Evolutionary conservation across 2,329 filamentous ascomycete genomes (phyloP).

Genomic region (Ascocoryne sarcoides): DNA sequence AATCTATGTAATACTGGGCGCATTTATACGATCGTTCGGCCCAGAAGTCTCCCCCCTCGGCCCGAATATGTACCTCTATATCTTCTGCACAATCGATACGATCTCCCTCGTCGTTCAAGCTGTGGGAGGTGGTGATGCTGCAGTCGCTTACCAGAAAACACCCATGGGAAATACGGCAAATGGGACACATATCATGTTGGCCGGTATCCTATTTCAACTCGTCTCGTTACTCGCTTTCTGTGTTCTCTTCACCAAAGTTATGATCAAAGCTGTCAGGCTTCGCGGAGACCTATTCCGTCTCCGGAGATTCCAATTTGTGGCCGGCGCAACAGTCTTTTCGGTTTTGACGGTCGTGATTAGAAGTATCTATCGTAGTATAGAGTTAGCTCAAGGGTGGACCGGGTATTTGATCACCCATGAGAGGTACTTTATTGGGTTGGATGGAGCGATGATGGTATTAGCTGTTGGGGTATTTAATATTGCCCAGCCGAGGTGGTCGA

Average conservation of each 20-base stretch:
- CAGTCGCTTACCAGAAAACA: slow-evolving; percentile 5
- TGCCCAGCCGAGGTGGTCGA: slow-evolving; percentile 5
- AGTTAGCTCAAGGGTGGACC: slow-evolving; percentile 35
- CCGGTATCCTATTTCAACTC: slow-evolving; percentile 31
- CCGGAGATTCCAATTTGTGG: slow-evolving; percentile 1
- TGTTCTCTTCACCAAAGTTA: slow-evolving; percentile 32
- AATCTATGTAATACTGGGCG: slow-evolving; percentile 55
- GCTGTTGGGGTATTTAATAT: slow-evolving; percentile 30
- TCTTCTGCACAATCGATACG: slow-evolving; percentile 51
- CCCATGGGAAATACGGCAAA: slow-evolving; percentile 5
- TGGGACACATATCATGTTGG: slow-evolving; percentile 31
- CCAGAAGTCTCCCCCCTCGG: slow-evolving; percentile 40
- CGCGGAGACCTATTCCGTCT: background rate
- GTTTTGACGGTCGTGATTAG: slow-evolving; percentile 27
- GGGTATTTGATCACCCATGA: slow-evolving; percentile 36
- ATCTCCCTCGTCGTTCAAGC: slow-evolving; percentile 49
- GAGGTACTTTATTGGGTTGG: slow-evolving; percentile 34
- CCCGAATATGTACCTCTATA: slow-evolving; percentile 43
- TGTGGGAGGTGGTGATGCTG: slow-evolving; percentile 44
- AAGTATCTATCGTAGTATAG: slow-evolving; percentile 37
- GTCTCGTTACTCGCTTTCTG: slow-evolving; percentile 29
- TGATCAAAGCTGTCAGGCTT: slow-evolving; percentile 33
- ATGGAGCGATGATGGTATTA: slow-evolving; percentile 34
- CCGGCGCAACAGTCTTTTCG: slow-evolving; percentile 21
- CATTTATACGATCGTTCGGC: slow-evolving; percentile 42